Evolutionary conservation across 192 early-diverging fungal species (phyloP), one percentile per base, ranked within the genome.

Genomic region (Coemansia guatemalensis): DNA sequence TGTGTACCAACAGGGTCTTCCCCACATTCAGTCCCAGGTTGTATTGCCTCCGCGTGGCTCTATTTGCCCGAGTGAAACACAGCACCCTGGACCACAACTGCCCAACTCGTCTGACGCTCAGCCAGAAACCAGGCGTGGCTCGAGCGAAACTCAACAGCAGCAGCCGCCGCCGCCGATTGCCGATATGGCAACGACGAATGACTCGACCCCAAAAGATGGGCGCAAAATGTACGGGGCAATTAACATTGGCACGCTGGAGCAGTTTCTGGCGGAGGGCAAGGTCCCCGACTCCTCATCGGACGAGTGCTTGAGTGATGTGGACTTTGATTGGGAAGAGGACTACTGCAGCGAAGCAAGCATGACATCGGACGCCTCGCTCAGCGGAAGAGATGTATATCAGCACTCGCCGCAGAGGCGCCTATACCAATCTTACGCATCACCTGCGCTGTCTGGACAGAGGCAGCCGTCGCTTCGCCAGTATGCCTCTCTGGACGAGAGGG

Each of bases 181-280:
- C 24, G 33, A 39, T 22, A 22, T 41, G 32, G 56, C 21, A 44
- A 44, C 17, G 39, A 44, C 39, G 17, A 44, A 44, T 44, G 44
- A 47, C 26, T 2, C 49, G 29, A 64, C 62, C 17, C 52, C 4
- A 7, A 24, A 30, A 20, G 23, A 39, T 2, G 74, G 66, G 24
- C 60, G 56, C 61, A 70, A 68, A 51, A 53, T 23, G n/a, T 69
- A 66, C 24, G 69, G 73, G 5, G 51, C 68, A 0, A 75, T 76
- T 55, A 82, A 82, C n/a, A 67, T 82, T 41, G 71, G 62, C 11
- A 64, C 67, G 17, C 51, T 82, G 25, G 71, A 82, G 62, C 69
- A 62, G 54, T 82, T 82, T 41, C 62, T 82, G 2, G 74, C 72
- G 22, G 71, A 75, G 8, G 79, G 79, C 12, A 67, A 73, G 35